Conservation (phyloP, 129 eudicot genomes). For the Flaveria bidentis region DNA sequence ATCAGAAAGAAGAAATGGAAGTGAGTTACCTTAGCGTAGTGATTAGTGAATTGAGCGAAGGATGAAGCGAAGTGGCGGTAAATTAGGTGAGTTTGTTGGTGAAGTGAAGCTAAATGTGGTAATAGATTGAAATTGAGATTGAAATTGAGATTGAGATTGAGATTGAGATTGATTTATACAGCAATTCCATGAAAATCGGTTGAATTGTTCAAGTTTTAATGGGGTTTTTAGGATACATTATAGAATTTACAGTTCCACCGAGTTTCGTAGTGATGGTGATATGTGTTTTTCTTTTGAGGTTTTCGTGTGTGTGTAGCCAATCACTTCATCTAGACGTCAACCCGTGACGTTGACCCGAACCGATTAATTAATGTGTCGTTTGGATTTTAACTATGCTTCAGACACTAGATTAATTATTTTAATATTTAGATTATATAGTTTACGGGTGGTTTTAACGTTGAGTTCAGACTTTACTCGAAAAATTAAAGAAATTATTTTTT, state of each 20-base stretch:
- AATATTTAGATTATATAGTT: too few species aligned
- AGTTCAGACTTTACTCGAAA: too few species aligned
- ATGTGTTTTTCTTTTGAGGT: background rate
- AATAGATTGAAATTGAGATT: background rate
- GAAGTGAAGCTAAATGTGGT: constrained; percentile 20
- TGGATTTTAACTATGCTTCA: too few species aligned
- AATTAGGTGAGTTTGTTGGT: constrained; percentile 21
- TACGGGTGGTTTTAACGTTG: too few species aligned
- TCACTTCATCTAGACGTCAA: constrained; percentile 21
- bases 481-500: too few species aligned
- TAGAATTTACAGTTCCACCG: background rate
- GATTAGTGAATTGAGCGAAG: too few species aligned
- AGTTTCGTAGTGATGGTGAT: constrained; percentile 20
- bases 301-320: background rate
- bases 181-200: background rate
- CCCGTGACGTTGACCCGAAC: constrained; percentile 12
- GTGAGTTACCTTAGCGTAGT: too few species aligned
- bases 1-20: too few species aligned
- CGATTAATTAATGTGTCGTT: background rate
- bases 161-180: background rate
- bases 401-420: too few species aligned
- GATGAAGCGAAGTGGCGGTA: constrained; percentile 16
- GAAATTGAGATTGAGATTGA: background rate
- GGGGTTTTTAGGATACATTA: background rate
- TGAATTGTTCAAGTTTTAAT: background rate